phyloP scores from a whole-genome alignment of 495 filamentous ascomycete genomes.

The Neurospora sp. region DNA sequence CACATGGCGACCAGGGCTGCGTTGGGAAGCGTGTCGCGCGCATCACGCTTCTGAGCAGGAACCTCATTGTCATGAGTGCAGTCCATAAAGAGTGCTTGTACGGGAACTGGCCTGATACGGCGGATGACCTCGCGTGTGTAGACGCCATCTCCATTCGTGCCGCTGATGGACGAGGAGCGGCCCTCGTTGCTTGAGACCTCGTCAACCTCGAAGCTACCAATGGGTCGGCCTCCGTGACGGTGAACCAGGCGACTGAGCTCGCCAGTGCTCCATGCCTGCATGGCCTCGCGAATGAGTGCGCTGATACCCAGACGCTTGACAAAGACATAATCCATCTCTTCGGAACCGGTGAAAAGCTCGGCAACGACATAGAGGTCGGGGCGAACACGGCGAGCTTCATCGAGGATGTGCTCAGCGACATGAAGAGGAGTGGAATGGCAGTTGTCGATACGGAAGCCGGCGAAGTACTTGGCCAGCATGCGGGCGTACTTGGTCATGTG shows the following conservation, averaged over 20 bases:
- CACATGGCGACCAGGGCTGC: constrained; percentile 94
- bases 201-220: constrained; percentile 91
- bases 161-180: constrained; percentile 15
- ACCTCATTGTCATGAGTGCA: constrained; percentile 98
- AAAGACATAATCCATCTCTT: constrained; percentile 92
- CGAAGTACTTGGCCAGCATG: constrained; percentile 91
- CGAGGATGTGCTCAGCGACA: constrained; percentile 87
- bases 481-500: constrained; percentile 89
- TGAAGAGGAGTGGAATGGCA: constrained; percentile 93
- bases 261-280: constrained; percentile 94
- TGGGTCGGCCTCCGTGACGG: constrained; percentile 85
- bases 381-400: constrained; percentile 78
- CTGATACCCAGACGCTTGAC: constrained; percentile 85
- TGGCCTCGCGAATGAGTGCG: constrained; percentile 86
- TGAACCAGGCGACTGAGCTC: constrained; percentile 90
- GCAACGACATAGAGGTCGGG: constrained; percentile 88
- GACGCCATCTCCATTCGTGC: constrained; percentile 8
- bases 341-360: constrained; percentile 92
- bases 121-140: constrained; percentile 49
- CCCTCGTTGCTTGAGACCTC: constrained; percentile 34
- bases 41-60: constrained; percentile 91
- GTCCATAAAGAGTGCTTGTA: constrained; percentile 96
- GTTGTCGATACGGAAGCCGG: constrained; percentile 95
- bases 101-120: constrained; percentile 66
- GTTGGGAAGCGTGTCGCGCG: constrained; percentile 89